These are phyloP conservation scores for Sequoiadendron giganteum DNA, from an alignment of 75 land plant species.

Conservation along the genomic window DNA sequence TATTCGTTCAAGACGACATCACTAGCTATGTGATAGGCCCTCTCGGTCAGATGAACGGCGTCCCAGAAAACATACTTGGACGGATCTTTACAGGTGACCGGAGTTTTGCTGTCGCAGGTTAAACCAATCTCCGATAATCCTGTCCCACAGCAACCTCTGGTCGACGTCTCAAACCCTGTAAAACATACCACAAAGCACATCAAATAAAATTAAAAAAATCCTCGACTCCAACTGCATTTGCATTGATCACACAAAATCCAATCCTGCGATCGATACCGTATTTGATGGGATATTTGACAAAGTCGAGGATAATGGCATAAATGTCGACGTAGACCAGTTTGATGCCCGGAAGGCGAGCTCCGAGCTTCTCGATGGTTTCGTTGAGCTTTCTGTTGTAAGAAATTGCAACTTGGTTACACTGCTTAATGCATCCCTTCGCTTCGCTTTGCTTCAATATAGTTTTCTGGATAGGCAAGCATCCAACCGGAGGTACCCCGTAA, in stretches of 20 bases:
- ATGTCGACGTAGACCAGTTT: slow-evolving; percentile 38
- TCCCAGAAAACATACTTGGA: slow-evolving; percentile 76
- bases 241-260: not conserved
- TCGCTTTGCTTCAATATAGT: slow-evolving; percentile 14
- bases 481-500: not conserved
- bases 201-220: not conserved
- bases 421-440: slow-evolving; percentile 30
- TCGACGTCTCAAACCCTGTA: slow-evolving; percentile 50
- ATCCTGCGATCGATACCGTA: slow-evolving; percentile 31
- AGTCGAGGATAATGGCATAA: slow-evolving; percentile 23
- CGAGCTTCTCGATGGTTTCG: slow-evolving; percentile 11
- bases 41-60: slow-evolving; percentile 60
- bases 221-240: too few relatives aligned
- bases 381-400: slow-evolving; percentile 40
- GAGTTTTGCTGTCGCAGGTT: slow-evolving; percentile 33
- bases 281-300: slow-evolving; percentile 37
- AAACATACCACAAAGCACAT: not conserved
- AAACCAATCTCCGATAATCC: slow-evolving; percentile 49
- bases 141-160: slow-evolving; percentile 70
- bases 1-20: too few relatives aligned
- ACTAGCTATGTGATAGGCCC: slow-evolving; percentile 1
- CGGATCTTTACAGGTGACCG: slow-evolving; percentile 33
- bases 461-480: slow-evolving; percentile 47
- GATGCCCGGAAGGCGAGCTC: not conserved
- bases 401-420: slow-evolving; percentile 24